Percentiles rank a stretch among this genome's conserved stretches.
phyloP scores from a whole-genome alignment of 2,329 filamentous ascomycete species.

The Stemphylium vesicarium region DNA sequence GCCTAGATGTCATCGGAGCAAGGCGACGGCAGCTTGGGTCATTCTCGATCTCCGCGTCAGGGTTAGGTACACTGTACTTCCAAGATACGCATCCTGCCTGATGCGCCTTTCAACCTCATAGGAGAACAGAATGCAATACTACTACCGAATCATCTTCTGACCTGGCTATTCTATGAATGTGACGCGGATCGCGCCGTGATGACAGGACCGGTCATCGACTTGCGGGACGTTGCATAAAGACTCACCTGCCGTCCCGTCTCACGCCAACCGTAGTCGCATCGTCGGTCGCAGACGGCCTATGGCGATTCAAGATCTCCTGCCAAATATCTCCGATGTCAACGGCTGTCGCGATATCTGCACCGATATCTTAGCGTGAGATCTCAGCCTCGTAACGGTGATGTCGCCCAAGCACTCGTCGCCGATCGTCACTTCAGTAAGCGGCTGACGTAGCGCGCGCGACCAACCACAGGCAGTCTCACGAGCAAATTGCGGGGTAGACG shows the following conservation, averaged over 20 bases:
- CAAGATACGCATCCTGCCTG: not conserved
- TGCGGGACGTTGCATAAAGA: not conserved
- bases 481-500: slow-evolving; percentile 14
- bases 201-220: not conserved
- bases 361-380: not conserved
- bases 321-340: not conserved
- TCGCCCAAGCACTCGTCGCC: slow-evolving; percentile 15
- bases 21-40: not conserved
- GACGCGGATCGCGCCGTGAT: not conserved
- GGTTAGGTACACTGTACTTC: not conserved
- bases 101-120: not conserved
- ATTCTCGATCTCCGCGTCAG: not conserved
- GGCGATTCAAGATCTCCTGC: not conserved
- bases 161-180: not conserved
- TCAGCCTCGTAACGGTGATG: slow-evolving; percentile 9
- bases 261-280: not conserved
- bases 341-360: not conserved
- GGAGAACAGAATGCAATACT: not conserved
- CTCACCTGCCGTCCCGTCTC: slow-evolving; percentile 7
- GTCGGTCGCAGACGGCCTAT: not conserved
- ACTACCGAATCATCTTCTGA: too few relatives aligned
- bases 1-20: not conserved
- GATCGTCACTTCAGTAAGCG: slow-evolving; percentile 12
- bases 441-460: slow-evolving; percentile 3
- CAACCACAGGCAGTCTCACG: slow-evolving; percentile 4